Base-by-base conservation (phyloP, 345 rosid genomes). In the Trapa incisa region DNA sequence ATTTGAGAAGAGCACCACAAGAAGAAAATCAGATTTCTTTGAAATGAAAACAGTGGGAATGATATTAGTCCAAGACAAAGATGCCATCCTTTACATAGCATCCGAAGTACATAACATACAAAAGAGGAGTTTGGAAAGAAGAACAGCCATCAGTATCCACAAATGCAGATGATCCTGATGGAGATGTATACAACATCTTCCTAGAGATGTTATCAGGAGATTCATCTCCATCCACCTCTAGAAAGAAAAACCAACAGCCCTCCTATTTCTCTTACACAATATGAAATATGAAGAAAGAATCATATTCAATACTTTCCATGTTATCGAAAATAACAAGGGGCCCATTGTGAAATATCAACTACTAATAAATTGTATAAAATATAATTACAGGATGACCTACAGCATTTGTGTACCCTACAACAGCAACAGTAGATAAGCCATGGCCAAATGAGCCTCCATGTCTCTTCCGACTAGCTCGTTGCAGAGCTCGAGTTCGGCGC, bases 401-500 rank as follows among this genome's bases (percentile, higher is more conserved):
- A 78, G 96, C 97, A 79, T 93, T 93, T 64, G 99, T 90, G 88
- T 93, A 93, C 15, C 96, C 99, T 35, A 93, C 99, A 68, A 91
- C 86, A 66, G 99, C 99, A 68, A 93, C 81, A 65, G 95, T 91
- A 39, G 87, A 80, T 76, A 89, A 77, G 74, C 74, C 75, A 65
- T 71, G 80, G 65, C 84, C 84, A 61, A 70, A 66, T 22, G 71
- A 38, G 54, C 87, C 89, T 60, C 71, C 84, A 71, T 72, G 87
- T 78, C 84, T 87, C 78, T 43, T 84, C 70, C 96, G 91, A 75
- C 85, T 82, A 79, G 91, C 86, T 69, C 96, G 94, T 65, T 93
- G 97, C 82, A 87, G 60, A 54, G 88, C 85, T 73, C 96, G 86
- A 47, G 99, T 88, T 47, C 91, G 92, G 17, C 83, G 86, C 73